A percentile compares a stretch with the other conserved stretches of the same genome.
phyloP scores from a whole-genome alignment of 176 grass and related monocot species.

The Cymbopogon citratus region DNA sequence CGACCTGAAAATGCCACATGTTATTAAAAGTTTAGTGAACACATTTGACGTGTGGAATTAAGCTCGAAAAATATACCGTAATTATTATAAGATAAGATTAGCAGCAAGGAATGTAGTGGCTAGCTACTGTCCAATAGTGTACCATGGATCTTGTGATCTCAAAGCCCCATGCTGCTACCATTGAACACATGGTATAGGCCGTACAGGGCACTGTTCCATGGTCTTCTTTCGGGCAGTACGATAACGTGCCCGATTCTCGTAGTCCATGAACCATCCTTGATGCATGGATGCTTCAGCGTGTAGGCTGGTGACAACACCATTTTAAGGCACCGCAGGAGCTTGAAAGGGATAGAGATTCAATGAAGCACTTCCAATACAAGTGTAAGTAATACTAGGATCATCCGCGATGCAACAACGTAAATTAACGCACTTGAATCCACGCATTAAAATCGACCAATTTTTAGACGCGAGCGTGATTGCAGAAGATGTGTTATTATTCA shows the following conservation, averaged over 20 bases:
- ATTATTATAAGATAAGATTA: neutral
- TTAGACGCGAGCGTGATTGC: neutral
- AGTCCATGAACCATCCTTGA: conserved; percentile 2
- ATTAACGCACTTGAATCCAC: neutral
- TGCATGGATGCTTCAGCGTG: conserved; percentile 6
- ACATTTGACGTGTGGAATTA: too few species aligned
- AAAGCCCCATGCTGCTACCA: neutral
- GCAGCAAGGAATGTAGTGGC: neutral
- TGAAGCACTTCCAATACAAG: neutral
- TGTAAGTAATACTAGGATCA: neutral
- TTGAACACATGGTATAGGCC: neutral
- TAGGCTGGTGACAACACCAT: conserved; percentile 12
- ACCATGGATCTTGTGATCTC: neutral
- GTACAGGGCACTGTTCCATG: conserved; percentile 3
- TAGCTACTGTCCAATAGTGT: neutral
- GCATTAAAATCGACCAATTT: neutral
- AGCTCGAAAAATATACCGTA: neutral
- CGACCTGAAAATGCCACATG: neutral
- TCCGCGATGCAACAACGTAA: neutral
- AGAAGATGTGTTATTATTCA: neutral
- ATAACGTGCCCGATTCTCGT: neutral
- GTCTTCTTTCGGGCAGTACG: conserved; percentile 24
- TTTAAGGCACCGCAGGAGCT: conserved; percentile 16
- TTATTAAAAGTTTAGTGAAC: neutral
- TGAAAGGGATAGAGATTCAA: neutral